Conservation (phyloP, 768 basidiomycete genomes). For the Coprinellus micaceus region DNA sequence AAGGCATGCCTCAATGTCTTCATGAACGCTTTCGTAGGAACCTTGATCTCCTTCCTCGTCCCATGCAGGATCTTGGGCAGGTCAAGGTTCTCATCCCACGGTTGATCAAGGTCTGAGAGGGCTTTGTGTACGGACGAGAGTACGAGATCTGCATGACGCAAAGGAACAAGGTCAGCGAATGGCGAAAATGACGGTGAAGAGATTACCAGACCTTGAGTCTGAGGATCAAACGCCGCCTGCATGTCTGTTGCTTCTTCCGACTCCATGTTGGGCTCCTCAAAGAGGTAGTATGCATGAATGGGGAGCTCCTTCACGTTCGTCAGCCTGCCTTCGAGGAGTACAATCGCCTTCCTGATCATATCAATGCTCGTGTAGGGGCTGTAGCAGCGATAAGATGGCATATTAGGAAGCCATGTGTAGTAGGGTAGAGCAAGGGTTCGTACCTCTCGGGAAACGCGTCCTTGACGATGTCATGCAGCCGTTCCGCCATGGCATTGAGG, state of each 20-base stretch:
- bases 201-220: slow-evolving; percentile 42
- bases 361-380: slow-evolving; percentile 46
- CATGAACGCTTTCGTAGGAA: slow-evolving; percentile 59
- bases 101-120: slow-evolving; percentile 27
- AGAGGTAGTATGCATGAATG: slow-evolving; percentile 69
- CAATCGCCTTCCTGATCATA: slow-evolving; percentile 63
- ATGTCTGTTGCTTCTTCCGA: slow-evolving; percentile 55
- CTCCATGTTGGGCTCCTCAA: slow-evolving; percentile 60
- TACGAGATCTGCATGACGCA: slow-evolving; percentile 28
- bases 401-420: background rate
- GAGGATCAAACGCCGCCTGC: slow-evolving; percentile 36
- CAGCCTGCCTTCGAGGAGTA: slow-evolving; percentile 65
- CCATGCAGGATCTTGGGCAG: slow-evolving; percentile 36
- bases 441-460: slow-evolving; percentile 60
- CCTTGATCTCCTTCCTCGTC: slow-evolving; percentile 34
- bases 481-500: slow-evolving; percentile 48
- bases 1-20: slow-evolving; percentile 71
- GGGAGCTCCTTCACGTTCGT: slow-evolving; percentile 72
- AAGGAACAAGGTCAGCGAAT: slow-evolving; percentile 1
- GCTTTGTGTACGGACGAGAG: slow-evolving; percentile 28
- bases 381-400: slow-evolving; percentile 15
- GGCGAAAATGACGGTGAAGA: background rate
- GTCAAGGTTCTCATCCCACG: slow-evolving; percentile 25
- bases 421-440: slow-evolving; percentile 8
- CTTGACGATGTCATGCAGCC: slow-evolving; percentile 52